Base-by-base conservation (phyloP, 345 rosid genomes). In the Eucalyptus melliodora region DNA sequence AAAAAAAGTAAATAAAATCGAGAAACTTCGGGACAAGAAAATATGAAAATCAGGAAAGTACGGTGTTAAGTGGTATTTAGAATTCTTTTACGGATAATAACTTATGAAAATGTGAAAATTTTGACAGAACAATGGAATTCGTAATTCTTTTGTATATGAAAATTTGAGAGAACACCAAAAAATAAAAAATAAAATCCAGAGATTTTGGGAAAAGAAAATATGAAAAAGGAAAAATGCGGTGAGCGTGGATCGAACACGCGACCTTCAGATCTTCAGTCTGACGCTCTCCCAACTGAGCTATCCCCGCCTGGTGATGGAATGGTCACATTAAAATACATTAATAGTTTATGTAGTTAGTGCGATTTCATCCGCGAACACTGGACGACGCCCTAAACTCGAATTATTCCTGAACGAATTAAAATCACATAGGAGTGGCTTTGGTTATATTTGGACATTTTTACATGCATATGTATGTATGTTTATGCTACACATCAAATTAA, bases 201-300 rank as follows among this genome's bases (percentile, higher is more conserved):
- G 62, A 56, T 56, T 56, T 10, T 23, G 2, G 30, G 30, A 56
- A 56, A 72, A 72, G 13, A 26, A 4, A 56, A 24, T 56, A 56
- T 56, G 6, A 10, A 56, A 9, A 11, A 56, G 62, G 13, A 10
- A n/a, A n/a, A 65, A 5, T 77, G 85, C 85, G 85, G 80, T 67
- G 97, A 95, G 94, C 98, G 94, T 96, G 94, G 97, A 95, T 93
- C 96, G 97, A 97, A 97, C 97, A 95, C 95, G 96, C 94, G 97
- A 93, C 99, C 98, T 96, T 95, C 97, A 96, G 97, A 96, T 96
- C 98, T 97, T 97, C 97, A 97, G 97, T 95, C 98, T 94, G 97
- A 96, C 95, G 97, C 98, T 95, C 96, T 95, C 98, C 97, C 98
- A 96, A 96, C 97, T 95, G 95, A 96, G 96, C 97, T 95, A 96